Evolutionary conservation across 2,329 filamentous ascomycete species (phyloP), one percentile per base, ranked within the genome.

Genomic region (Penicillium sp.): DNA sequence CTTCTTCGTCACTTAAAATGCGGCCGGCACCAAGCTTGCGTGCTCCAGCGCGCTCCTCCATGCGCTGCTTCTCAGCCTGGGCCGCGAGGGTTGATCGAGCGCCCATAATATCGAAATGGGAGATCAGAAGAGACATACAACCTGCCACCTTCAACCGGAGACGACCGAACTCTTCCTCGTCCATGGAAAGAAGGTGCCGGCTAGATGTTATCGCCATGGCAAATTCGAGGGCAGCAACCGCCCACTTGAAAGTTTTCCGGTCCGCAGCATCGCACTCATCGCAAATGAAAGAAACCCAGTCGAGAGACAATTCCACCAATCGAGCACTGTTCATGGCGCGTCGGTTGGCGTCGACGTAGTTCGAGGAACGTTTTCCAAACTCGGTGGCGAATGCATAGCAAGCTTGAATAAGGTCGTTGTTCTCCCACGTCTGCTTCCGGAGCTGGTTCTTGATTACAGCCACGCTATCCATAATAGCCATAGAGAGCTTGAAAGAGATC

Each of bases 371-470:
- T 63, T 96, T 91, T 30, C 93, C 93, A 53, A 98, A 98, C 63
- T 98, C 93, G 0, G 93, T 97, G n/a, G 93, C 93, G 58, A 97
- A 98, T 27, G 94, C 86, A 64, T 97, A 98, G 68, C 91, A 98
- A 4, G 89, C 94, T 65, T 98, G 93, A 49, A 98, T 93, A 19
- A 98, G 79, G 59, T 98, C 93, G 57, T 95, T 89, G 62, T 91
- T 95, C 51, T 93, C 85, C 50, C 91, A 79, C 7, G 84, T 87
- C 41, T 79, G 77, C 35, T 63, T 52, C 32, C 52, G 62, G 1
- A 89, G 89, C 65, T 98, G 91, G 53, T 82, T 83, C 49, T 89
- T 80, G 50, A 98, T 93, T 48, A 87, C 88, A 62, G 94, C 88
- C 30, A 98, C 93, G 61, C 89, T 96, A 65, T 97, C 91, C 88